Conservation (phyloP, 768 basidiomycete genomes). For the Lactarius indigo region DNA sequence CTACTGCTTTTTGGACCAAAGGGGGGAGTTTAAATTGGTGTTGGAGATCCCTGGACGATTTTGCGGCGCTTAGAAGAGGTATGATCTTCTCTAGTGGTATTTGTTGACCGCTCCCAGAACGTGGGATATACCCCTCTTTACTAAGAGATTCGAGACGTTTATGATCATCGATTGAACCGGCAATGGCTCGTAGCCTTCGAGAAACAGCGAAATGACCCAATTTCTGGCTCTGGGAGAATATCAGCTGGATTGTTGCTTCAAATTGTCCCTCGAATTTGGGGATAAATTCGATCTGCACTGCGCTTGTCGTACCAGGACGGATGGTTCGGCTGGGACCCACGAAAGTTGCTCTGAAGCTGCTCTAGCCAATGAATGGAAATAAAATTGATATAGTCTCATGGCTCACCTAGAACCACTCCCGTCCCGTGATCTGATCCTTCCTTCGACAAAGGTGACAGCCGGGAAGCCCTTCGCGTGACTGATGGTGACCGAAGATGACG, state of each 20-base stretch:
- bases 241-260: slow-evolving; percentile 6
- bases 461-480: slow-evolving; percentile 11
- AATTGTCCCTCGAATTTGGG: slow-evolving; percentile 15
- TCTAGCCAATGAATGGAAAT: background rate
- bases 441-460: slow-evolving; percentile 18
- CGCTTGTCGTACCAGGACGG: slow-evolving; percentile 5
- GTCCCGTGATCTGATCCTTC: slow-evolving; percentile 3
- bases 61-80: background rate
- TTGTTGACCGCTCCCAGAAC: background rate
- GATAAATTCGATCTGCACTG: background rate
- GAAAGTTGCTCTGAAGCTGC: slow-evolving; percentile 8
- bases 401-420: slow-evolving; percentile 15
- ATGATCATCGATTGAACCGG: slow-evolving; percentile 13
- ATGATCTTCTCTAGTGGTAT: slow-evolving; percentile 1
- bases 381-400: background rate
- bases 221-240: slow-evolving; percentile 4
- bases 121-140: background rate
- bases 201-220: background rate
- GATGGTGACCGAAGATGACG: slow-evolving; percentile 19
- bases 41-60: background rate
- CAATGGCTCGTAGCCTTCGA: slow-evolving; percentile 2
- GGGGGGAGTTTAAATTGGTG: slow-evolving; percentile 4
- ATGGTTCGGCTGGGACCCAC: background rate
- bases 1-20: background rate
- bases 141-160: background rate